Conservation (phyloP, 495 filamentous ascomycete species). For the Wilcoxina mikolae region DNA sequence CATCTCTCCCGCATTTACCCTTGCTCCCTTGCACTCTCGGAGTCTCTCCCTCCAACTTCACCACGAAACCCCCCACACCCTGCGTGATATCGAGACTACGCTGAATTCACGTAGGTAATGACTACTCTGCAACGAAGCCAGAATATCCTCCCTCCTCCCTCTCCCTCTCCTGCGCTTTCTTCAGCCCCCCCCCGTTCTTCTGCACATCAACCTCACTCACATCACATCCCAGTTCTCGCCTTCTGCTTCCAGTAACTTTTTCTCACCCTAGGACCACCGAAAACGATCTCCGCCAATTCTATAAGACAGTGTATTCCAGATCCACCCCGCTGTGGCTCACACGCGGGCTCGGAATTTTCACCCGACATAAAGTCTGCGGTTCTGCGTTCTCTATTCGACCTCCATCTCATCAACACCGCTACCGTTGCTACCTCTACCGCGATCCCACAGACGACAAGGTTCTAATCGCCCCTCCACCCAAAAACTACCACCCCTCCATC, state of each 20-base stretch:
- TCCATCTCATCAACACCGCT: slow-evolving; percentile 2
- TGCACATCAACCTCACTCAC: not conserved
- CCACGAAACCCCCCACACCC: not conserved
- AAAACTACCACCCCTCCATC: slow-evolving; percentile 6
- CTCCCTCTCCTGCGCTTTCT: not conserved
- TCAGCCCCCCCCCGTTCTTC: not conserved
- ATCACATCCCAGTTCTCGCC: not conserved
- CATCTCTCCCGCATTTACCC: not conserved
- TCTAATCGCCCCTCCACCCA: not conserved
- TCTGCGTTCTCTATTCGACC: slow-evolving; percentile 4
- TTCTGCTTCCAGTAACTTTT: not conserved
- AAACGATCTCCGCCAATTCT: not conserved
- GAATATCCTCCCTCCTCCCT: not conserved
- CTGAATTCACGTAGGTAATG: not conserved
- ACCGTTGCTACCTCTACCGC: slow-evolving; percentile 12
- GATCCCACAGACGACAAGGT: not conserved
- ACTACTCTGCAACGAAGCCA: not conserved
- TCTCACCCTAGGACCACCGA: not conserved
- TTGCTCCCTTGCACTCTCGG: not conserved
- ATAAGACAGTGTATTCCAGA: slow-evolving; percentile 16
- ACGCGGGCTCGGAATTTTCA: slow-evolving; percentile 23
- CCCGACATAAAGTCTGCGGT: not conserved
- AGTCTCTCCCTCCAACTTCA: not conserved
- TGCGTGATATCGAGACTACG: not conserved
- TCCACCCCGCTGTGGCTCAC: slow-evolving; percentile 26